A percentile compares a stretch with the other conserved stretches of the same genome.
phyloP scores from a whole-genome alignment of 139 green algal species.

The Chlamydomonas eustigma region DNA sequence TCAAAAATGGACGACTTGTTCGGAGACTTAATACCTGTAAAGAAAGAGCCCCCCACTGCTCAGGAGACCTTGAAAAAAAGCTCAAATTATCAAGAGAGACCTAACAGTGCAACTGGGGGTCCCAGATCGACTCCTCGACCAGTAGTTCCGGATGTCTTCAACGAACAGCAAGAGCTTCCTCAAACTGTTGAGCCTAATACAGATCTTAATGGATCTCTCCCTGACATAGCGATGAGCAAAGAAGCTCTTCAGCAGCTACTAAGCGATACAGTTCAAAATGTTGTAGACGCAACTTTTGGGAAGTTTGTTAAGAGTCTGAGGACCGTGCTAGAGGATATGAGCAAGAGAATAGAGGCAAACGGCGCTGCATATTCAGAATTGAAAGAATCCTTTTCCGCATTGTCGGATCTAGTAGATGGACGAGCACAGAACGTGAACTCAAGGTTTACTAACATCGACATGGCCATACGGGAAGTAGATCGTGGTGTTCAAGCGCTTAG shows the following conservation, averaged over 20 bases:
- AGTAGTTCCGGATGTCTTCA: not conserved
- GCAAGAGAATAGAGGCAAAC: constrained; percentile 28
- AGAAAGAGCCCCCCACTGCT: not conserved
- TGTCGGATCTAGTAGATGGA: constrained; percentile 26
- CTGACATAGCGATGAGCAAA: constrained; percentile 7
- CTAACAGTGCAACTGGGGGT: not conserved
- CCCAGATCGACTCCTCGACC: not conserved
- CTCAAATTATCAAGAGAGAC: not conserved
- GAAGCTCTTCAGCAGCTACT: constrained; percentile 37
- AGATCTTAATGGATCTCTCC: not conserved
- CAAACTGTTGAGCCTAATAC: not conserved
- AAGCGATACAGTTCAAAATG: constrained; percentile 21
- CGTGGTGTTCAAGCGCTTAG: constrained; percentile 54
- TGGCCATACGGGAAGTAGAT: constrained; percentile 50
- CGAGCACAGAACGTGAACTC: constrained; percentile 30
- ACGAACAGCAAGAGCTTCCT: not conserved
- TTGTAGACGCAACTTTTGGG: constrained; percentile 40
- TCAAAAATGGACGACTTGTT: constrained; percentile 19
- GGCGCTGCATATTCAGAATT: constrained; percentile 17
- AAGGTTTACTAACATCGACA: constrained; percentile 44
- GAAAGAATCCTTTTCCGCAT: constrained; percentile 19
- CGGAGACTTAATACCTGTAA: not conserved
- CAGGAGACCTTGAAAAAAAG: not conserved
- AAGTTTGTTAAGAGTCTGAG: constrained; percentile 56
- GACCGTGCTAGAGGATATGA: constrained; percentile 54